Percentiles rank a stretch among this genome's conserved stretches.
These are phyloP conservation scores for Datisca glomerata DNA, from an alignment of 306 rosid species.

Conservation along the genomic window DNA sequence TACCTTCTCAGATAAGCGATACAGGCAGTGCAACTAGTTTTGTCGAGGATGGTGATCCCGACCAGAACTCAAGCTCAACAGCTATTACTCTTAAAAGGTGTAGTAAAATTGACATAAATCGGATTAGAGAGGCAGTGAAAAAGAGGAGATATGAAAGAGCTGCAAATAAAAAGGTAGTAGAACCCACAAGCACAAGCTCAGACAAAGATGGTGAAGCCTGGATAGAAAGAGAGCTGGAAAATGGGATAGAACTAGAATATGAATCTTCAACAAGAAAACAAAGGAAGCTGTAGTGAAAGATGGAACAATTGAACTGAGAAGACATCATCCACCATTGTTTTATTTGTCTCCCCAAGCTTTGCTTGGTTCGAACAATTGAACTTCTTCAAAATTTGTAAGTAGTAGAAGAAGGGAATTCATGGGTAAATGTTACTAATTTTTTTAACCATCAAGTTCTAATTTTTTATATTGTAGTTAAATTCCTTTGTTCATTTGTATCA, in stretches of 20 bases:
- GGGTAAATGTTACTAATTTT: too few relatives aligned
- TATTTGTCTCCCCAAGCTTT: too few relatives aligned
- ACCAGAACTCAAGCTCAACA: slow-evolving; percentile 12
- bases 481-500: too few relatives aligned
- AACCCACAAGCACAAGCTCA: slow-evolving; percentile 1
- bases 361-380: too few relatives aligned
- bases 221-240: slow-evolving; percentile 41
- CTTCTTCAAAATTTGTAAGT: too few relatives aligned
- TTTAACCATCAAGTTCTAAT: too few relatives aligned
- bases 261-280: slow-evolving; percentile 19
- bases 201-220: slow-evolving; percentile 31
- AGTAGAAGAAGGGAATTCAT: too few relatives aligned
- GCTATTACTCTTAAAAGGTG: neutral
- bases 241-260: slow-evolving; percentile 20
- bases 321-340: too few relatives aligned
- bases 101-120: slow-evolving; percentile 15
- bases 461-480: too few relatives aligned
- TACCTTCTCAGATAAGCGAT: slow-evolving; percentile 16
- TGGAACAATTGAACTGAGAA: too few relatives aligned
- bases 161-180: slow-evolving; percentile 10
- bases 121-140: slow-evolving; percentile 29
- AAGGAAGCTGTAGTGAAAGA: slow-evolving; percentile 9
- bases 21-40: slow-evolving; percentile 18
- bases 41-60: slow-evolving; percentile 17
- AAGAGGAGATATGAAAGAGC: slow-evolving; percentile 19